These are phyloP conservation scores for Venturia nashicola DNA, from an alignment of 2,329 filamentous ascomycete genomes.

Conservation along the genomic window DNA sequence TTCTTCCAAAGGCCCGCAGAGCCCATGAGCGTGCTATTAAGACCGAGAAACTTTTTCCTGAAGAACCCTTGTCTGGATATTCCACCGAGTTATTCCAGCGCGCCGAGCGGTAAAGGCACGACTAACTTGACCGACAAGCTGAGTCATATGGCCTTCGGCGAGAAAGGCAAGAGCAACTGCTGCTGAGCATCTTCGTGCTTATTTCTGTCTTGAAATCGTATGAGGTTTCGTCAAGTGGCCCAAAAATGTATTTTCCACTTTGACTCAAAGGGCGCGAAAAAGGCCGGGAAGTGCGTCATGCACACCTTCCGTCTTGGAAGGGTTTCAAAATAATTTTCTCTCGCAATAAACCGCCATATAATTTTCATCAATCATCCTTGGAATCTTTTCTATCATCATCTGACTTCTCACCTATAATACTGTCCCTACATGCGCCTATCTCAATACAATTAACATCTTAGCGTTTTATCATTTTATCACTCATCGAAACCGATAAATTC, in stretches of 20 bases:
- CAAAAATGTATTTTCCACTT: neutral
- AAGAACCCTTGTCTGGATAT: constrained; percentile 73
- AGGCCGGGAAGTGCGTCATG: neutral
- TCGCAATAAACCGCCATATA: neutral
- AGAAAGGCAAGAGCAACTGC: neutral
- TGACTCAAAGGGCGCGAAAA: neutral
- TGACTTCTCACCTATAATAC: neutral
- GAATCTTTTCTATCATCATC: neutral
- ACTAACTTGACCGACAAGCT: neutral
- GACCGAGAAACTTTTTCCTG: constrained; percentile 72
- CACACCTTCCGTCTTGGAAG: neutral
- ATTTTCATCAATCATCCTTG: neutral
- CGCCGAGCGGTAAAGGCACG: constrained; percentile 48
- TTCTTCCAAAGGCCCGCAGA: constrained; percentile 39
- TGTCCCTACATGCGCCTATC: neutral
- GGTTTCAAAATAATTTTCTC: neutral
- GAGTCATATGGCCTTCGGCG: constrained; percentile 1
- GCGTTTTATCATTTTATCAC: neutral
- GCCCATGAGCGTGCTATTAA: constrained; percentile 67
- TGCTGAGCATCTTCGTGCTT: neutral
- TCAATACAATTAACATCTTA: neutral
- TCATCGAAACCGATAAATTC: neutral
- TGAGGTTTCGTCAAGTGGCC: neutral
- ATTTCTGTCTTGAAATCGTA: neutral
- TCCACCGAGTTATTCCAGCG: constrained; percentile 60